Evolutionary conservation across 805 yeast species (phyloP).

Genomic region (Saccharomyces mikatae): DNA sequence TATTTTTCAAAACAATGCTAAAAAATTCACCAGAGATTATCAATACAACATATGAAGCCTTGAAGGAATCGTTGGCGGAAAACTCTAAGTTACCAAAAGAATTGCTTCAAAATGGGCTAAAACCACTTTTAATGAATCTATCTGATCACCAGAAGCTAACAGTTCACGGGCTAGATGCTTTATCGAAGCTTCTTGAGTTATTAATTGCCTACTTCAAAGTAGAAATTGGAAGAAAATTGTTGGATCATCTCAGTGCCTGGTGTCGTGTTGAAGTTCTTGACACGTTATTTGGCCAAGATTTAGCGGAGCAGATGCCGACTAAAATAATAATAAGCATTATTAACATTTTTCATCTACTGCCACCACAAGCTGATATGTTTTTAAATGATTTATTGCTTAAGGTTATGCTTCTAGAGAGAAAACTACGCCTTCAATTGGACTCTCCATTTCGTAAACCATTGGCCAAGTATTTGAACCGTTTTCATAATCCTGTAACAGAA

Average conservation of each 20-base stretch:
- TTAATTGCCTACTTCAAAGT: constrained; percentile 90
- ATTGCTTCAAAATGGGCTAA: constrained; percentile 83
- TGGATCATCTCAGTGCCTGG: constrained; percentile 94
- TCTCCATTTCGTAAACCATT: constrained; percentile 92
- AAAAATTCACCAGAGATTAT: constrained; percentile 80
- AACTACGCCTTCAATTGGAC: constrained; percentile 70
- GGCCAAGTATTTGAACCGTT: constrained; percentile 76
- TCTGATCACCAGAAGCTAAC: constrained; percentile 90
- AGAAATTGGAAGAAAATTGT: constrained; percentile 85
- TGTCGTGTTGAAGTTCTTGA: constrained; percentile 76
- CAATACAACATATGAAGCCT: constrained; percentile 86
- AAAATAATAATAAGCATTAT: constrained; percentile 83
- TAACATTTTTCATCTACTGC: constrained; percentile 84
- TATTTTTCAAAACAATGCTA: constrained; percentile 86
- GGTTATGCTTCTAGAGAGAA: constrained; percentile 69
- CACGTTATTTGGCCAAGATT: constrained; percentile 68
- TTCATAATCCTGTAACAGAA: constrained; percentile 63
- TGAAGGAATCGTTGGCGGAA: constrained; percentile 73
- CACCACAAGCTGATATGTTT: constrained; percentile 85
- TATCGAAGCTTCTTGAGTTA: constrained; percentile 77
- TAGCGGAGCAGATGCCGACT: constrained; percentile 72
- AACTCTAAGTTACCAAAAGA: constrained; percentile 90
- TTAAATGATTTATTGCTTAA: constrained; percentile 79
- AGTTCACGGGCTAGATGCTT: constrained; percentile 82
- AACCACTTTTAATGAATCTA: constrained; percentile 91